phyloP scores from a whole-genome alignment of 2,329 filamentous ascomycete genomes.

The Botryosphaeria dothidea region DNA sequence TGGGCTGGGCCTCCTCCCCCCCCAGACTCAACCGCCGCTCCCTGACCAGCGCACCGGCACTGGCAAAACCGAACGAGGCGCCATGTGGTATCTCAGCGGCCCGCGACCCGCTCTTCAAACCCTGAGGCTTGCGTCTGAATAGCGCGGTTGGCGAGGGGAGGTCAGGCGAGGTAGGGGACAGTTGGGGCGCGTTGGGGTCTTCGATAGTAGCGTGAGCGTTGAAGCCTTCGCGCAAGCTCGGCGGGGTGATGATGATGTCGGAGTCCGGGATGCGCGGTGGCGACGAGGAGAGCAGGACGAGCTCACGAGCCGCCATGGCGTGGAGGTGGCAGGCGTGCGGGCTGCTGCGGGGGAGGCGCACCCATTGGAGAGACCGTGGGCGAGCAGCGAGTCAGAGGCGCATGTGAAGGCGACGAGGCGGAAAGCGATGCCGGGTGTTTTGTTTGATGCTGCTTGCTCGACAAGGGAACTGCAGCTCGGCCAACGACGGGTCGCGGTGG shows the following conservation, averaged over 20 bases:
- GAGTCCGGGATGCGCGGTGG: conserved; percentile 12
- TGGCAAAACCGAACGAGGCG: conserved; percentile 30
- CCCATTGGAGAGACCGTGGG: not conserved
- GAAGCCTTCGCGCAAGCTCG: not conserved
- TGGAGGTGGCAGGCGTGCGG: not conserved
- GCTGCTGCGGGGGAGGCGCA: not conserved
- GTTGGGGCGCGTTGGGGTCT: not conserved
- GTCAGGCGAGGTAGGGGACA: conserved; percentile 28
- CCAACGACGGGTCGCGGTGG: not conserved
- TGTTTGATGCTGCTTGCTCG: not conserved
- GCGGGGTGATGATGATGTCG: conserved; percentile 13
- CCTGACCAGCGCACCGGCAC: conserved; percentile 33
- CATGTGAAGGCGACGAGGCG: not conserved
- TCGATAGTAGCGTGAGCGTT: not conserved
- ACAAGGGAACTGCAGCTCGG: not conserved
- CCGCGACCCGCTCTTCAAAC: conserved; percentile 30
- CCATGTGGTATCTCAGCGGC: conserved; percentile 30
- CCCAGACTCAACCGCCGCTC: conserved; percentile 29
- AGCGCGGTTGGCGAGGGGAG: conserved; percentile 28
- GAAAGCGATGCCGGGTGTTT: not conserved
- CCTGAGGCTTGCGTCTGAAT: conserved; percentile 22
- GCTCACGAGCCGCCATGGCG: conserved; percentile 17
- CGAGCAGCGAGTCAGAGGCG: not conserved
- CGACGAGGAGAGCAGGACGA: conserved; percentile 34
- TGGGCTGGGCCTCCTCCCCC: conserved; percentile 19